Percentiles rank a stretch among this genome's conserved stretches.
Conservation (phyloP, 768 basidiomycete species). For the Mycena galopus region DNA sequence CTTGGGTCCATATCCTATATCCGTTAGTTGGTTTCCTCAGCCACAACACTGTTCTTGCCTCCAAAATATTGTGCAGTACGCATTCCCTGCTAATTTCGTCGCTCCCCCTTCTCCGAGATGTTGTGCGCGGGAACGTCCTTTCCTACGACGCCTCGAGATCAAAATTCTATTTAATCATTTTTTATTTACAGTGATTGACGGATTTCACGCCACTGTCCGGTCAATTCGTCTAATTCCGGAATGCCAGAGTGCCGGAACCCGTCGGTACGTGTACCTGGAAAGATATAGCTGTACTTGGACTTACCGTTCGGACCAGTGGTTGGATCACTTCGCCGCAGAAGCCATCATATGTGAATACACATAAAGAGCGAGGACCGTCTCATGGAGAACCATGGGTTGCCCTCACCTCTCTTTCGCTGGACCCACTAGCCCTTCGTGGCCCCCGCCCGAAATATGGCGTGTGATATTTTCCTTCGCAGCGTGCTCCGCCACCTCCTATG, state of each 20-base stretch:
- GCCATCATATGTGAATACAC: no score
- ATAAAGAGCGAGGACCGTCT: neutral
- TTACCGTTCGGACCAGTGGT: no score
- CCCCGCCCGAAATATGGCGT: slow-evolving; percentile 30
- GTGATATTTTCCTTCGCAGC: slow-evolving; percentile 22
- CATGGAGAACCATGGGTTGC: neutral
- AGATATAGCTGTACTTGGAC: slow-evolving; percentile 6
- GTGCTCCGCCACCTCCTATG: slow-evolving; percentile 7
- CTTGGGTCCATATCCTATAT: neutral
- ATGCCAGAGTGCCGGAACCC: neutral
- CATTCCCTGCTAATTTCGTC: neutral
- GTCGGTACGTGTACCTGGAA: neutral
- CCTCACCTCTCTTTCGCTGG: neutral
- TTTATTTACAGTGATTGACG: neutral
- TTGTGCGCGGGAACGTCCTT: neutral
- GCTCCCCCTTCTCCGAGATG: neutral
- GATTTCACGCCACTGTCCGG: neutral
- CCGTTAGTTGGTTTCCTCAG: neutral
- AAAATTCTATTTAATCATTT: no score
- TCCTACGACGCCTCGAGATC: no score
- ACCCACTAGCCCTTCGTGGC: neutral
- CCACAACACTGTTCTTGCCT: neutral
- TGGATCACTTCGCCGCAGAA: no score
- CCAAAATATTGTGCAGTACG: neutral
- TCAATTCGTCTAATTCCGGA: neutral